Conservation (phyloP, 768 basidiomycete species). For the Kwoniella sp. region DNA sequence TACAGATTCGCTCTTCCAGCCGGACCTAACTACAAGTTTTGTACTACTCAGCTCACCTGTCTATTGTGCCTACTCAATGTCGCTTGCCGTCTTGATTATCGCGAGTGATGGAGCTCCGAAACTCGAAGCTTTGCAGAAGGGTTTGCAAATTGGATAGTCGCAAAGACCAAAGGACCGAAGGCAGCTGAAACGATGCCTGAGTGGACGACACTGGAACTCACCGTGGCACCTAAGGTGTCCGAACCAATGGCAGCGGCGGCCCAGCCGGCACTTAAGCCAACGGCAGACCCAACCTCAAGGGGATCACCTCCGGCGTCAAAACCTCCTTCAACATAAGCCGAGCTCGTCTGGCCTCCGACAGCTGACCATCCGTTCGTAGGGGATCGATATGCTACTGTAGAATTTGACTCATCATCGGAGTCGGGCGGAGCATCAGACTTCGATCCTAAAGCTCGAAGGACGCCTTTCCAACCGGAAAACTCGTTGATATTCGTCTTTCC, state of each 20-base stretch:
- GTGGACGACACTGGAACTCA: no score
- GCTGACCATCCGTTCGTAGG: constrained; percentile 46
- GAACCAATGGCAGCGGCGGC: constrained; percentile 37
- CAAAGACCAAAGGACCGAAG: no score
- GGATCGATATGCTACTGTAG: background rate
- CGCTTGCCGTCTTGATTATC: no score
- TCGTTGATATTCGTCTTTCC: constrained; percentile 49
- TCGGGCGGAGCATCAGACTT: background rate
- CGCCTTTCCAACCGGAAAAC: constrained; percentile 34
- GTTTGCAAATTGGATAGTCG: no score
- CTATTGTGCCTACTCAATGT: no score
- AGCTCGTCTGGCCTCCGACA: constrained; percentile 39
- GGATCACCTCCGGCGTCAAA: constrained; percentile 42
- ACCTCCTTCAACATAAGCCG: constrained; percentile 44
- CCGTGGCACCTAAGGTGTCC: constrained; percentile 41
- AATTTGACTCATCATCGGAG: background rate
- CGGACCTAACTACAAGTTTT: no score
- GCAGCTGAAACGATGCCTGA: no score
- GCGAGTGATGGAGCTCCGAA: no score
- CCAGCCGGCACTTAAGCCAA: constrained; percentile 42
- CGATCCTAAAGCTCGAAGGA: background rate
- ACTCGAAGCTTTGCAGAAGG: no score
- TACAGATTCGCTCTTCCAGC: constrained; percentile 42
- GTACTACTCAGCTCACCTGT: no score
- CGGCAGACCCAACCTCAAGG: constrained; percentile 41